A percentile compares a stretch with the other conserved stretches of the same genome.
Evolutionary conservation across 2,329 filamentous ascomycete species (phyloP).

Genomic region (Westerdykella ornata): DNA sequence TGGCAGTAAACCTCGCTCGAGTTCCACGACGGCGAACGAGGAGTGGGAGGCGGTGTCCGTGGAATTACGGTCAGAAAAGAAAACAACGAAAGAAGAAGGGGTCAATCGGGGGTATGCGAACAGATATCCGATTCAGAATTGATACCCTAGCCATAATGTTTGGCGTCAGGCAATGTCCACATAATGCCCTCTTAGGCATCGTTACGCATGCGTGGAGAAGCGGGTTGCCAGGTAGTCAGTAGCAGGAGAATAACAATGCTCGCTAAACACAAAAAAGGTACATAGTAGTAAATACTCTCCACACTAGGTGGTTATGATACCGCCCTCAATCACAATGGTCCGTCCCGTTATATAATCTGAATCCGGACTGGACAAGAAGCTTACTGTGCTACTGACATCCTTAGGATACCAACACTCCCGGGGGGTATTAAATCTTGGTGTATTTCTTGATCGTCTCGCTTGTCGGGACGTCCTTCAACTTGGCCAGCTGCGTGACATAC

Average conservation of each 20-base stretch:
- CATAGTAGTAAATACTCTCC: not conserved
- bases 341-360: conserved; percentile 61
- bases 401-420: conserved; percentile 54
- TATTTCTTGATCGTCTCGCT: conserved; percentile 53
- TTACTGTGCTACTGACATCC: conserved; percentile 58
- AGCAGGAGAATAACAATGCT: no score
- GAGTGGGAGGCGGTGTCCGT: no score
- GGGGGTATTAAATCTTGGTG: conserved; percentile 50
- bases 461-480: conserved; percentile 46
- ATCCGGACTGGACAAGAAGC: conserved; percentile 54
- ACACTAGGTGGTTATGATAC: conserved; percentile 45
- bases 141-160: no score
- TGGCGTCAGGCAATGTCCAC: no score
- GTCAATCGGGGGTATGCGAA: no score
- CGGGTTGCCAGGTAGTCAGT: not conserved
- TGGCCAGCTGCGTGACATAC: conserved; percentile 41
- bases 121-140: no score
- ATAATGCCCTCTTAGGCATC: no score
- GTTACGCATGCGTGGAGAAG: no score
- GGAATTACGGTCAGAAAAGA: no score
- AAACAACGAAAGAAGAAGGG: no score
- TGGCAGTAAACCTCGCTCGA: no score
- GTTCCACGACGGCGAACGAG: no score
- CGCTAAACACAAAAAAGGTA: not conserved
- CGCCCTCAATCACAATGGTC: conserved; percentile 57